phyloP scores from a whole-genome alignment of 78 protist genomes.

The Chrysochromulina parva region DNA sequence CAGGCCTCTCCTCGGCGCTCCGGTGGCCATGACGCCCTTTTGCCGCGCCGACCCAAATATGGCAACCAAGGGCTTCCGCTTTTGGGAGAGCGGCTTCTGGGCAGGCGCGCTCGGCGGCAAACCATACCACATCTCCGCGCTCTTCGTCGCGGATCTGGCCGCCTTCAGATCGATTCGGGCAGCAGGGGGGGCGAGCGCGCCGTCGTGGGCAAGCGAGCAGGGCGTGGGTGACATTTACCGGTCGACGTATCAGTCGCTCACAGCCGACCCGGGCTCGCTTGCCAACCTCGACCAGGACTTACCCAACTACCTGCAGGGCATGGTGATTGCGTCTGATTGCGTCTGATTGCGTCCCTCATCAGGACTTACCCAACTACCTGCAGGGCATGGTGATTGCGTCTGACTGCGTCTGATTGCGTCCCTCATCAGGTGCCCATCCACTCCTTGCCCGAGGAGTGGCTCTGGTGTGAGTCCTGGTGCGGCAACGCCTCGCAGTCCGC shows the following conservation, averaged over 20 bases:
- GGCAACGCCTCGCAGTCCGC: conserved; percentile 27
- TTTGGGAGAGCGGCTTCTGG: conserved; percentile 95
- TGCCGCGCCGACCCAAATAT: background rate
- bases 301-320: conserved; percentile 92
- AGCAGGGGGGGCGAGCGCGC: too few species aligned
- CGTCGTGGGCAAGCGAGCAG: too few species aligned
- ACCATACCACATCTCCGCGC: conserved; percentile 97
- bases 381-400: conserved; percentile 50
- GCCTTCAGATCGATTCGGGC: conserved; percentile 64
- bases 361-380: conserved; percentile 97
- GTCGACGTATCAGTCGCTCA: conserved; percentile 73
- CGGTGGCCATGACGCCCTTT: background rate
- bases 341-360: conserved; percentile 57
- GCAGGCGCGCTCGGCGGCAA: conserved; percentile 72
- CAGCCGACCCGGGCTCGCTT: conserved; percentile 71
- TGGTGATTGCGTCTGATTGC: too few species aligned
- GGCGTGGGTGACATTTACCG: conserved; percentile 79
- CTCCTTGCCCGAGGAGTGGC: conserved; percentile 96
- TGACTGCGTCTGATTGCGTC: background rate
- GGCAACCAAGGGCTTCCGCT: conserved; percentile 78
- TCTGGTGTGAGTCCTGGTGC: conserved; percentile 97
- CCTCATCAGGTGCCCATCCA: conserved; percentile 72
- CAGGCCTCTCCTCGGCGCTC: conserved; percentile 62
- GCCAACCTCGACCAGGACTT: conserved; percentile 92
- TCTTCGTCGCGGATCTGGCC: conserved; percentile 93